phyloP scores from a whole-genome alignment of 495 filamentous ascomycete genomes.

The Penicillium chermesinum region DNA sequence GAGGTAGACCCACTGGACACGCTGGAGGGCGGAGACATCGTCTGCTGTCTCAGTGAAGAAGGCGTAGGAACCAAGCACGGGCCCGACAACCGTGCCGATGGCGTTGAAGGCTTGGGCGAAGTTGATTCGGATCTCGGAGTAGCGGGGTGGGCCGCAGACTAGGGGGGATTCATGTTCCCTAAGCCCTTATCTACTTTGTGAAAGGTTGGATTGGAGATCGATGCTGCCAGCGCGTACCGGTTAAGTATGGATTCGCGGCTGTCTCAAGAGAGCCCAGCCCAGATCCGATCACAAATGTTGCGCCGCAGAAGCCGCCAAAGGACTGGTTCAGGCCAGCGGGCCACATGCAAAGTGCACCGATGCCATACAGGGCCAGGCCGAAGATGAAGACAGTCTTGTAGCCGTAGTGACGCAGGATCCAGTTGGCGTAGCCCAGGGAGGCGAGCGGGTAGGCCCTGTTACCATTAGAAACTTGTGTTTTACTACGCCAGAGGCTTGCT shows the following conservation, averaged over 20 bases:
- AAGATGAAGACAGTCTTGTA: constrained; percentile 53
- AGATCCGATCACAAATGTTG: constrained; percentile 54
- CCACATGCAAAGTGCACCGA: constrained; percentile 54
- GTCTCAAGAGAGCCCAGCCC: constrained; percentile 53
- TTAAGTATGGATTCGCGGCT: constrained; percentile 53
- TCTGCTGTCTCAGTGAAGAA: constrained; percentile 56
- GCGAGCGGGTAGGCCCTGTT: constrained; percentile 53
- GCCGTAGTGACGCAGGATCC: constrained; percentile 47
- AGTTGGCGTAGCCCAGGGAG: constrained; percentile 56
- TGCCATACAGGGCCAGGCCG: constrained; percentile 45
- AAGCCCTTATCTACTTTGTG: no score
- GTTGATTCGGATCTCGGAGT: constrained; percentile 56
- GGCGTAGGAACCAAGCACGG: constrained; percentile 61
- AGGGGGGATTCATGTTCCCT: no score
- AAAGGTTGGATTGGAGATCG: no score
- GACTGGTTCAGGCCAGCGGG: constrained; percentile 48
- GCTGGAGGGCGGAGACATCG: constrained; percentile 43
- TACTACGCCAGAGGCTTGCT: no score
- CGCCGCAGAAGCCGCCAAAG: constrained; percentile 57
- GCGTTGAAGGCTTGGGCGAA: constrained; percentile 66
- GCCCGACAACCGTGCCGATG: constrained; percentile 60
- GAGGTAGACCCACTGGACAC: constrained; percentile 73
- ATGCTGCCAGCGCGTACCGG: constrained; percentile 36
- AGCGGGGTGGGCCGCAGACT: constrained; percentile 49
- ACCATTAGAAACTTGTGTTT: no score